Evolutionary conservation across 2,329 filamentous ascomycete genomes (phyloP).

Genomic region (Chrysoporthe cubensis): DNA sequence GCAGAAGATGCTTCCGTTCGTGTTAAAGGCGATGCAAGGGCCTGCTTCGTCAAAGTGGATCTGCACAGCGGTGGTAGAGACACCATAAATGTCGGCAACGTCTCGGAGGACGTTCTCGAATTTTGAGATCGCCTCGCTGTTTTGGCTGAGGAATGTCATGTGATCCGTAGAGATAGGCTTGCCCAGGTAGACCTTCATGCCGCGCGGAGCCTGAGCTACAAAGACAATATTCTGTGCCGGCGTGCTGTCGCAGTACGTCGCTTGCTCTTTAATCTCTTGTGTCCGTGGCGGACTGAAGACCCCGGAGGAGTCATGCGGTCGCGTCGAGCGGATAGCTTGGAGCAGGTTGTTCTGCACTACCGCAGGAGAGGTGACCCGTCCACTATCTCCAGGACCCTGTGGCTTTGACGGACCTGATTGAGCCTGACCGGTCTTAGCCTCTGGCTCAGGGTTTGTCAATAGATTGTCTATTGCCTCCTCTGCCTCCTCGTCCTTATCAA

Average conservation of each 20-base stretch:
- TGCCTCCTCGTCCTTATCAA: slow-evolving; percentile 56
- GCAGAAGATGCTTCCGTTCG: slow-evolving; percentile 85
- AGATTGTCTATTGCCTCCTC: slow-evolving; percentile 51
- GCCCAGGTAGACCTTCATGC: slow-evolving; percentile 74
- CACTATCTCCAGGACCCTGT: slow-evolving; percentile 44
- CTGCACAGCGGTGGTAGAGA: slow-evolving; percentile 72
- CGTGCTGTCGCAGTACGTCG: slow-evolving; percentile 82
- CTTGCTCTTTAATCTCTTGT: slow-evolving; percentile 77
- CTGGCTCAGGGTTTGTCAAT: slow-evolving; percentile 39
- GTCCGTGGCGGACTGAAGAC: slow-evolving; percentile 76
- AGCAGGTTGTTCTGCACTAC: slow-evolving; percentile 72
- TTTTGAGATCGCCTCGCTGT: slow-evolving; percentile 65
- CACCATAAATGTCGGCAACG: slow-evolving; percentile 71
- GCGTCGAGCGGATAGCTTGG: slow-evolving; percentile 77
- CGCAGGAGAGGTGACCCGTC: slow-evolving; percentile 62
- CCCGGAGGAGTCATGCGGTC: slow-evolving; percentile 72
- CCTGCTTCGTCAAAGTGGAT: slow-evolving; percentile 84
- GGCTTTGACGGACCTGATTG: slow-evolving; percentile 19
- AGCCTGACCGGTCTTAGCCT: slow-evolving; percentile 22
- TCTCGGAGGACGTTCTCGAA: slow-evolving; percentile 75
- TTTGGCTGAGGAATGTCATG: slow-evolving; percentile 61
- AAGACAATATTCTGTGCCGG: slow-evolving; percentile 75
- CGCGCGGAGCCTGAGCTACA: slow-evolving; percentile 69
- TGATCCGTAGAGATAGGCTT: slow-evolving; percentile 54
- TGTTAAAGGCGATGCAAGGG: slow-evolving; percentile 91